Evolutionary conservation across 1,284 basidiomycete species (phyloP), one percentile per base, ranked within the genome.

Genomic region (Lentinula novae-zelandiae): DNA sequence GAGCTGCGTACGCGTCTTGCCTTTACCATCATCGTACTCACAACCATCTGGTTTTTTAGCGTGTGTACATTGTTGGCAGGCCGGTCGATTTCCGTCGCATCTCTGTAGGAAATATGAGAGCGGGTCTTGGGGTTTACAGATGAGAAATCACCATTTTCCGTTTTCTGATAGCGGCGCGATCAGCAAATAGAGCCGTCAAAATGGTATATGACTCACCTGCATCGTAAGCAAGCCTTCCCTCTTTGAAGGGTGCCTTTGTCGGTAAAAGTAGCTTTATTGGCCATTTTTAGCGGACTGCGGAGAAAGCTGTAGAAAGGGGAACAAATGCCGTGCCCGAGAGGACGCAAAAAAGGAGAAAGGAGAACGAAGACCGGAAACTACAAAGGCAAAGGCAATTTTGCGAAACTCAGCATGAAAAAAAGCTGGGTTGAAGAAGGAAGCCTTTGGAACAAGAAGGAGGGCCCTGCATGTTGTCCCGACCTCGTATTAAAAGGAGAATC

Each of bases 141-240:
- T 57, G 57, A 40, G n/a, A 38, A 46, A 56, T 44, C 62, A 89
- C 89, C 87, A 92, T 90, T 74, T 91, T 91, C 64, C 89, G 82
- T 74, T 90, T 65, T 72, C 89, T 88, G 22, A 53, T 51, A 52
- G 44, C 52, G 54, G 60, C 48, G 51, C 33, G 57, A 46, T 49
- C 22, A 48, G 51, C 13, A 52, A 50, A 48, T 31, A 38, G 22
- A 60, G 58, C 40, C n/a, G 39, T 13, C 27, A 48, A 17, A 17
- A 34, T 40, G n/a, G 13, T 20, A 36, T 17, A 58, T 60, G 39
- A 75, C 77, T 57, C 58, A 82, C 82, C 82, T 82, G 78, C 85
- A 88, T 74, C 85, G 78, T 63, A 87, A 75, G 75, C 86, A 88
- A 60, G 85, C 85, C 71, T 87, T 87, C 61, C 85, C 86, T 67